Conservation (phyloP, 768 basidiomycete species). For the Grammothele lineata region DNA sequence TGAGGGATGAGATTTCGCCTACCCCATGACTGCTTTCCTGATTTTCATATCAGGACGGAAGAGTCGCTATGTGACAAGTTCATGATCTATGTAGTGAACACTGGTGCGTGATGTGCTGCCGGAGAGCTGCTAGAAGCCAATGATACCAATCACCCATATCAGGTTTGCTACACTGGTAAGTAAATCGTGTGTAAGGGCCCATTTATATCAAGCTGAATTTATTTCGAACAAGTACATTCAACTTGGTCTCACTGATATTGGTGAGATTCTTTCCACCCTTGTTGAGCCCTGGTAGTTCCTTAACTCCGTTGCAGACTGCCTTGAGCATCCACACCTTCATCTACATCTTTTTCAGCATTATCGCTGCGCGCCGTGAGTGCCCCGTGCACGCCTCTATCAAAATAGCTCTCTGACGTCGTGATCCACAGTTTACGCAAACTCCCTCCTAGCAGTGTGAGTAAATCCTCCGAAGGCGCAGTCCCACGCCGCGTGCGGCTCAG, state of each 20-base stretch:
- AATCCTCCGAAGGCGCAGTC: background rate
- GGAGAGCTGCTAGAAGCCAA: too few relatives aligned
- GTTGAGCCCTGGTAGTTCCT: too few relatives aligned
- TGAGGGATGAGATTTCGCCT: too few relatives aligned
- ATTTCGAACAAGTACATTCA: background rate
- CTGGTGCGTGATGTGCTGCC: background rate
- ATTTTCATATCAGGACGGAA: background rate
- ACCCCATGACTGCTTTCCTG: too few relatives aligned
- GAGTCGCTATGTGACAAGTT: background rate
- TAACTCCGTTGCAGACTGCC: background rate
- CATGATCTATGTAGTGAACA: background rate
- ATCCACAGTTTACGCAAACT: background rate
- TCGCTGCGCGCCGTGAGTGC: background rate
- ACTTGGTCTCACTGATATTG: background rate
- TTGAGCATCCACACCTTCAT: background rate
- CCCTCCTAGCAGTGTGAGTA: background rate
- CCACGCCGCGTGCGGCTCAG: too few relatives aligned
- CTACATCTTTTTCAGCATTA: background rate
- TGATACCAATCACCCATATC: background rate
- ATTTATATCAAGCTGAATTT: too few relatives aligned
- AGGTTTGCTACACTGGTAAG: conserved; percentile 1
- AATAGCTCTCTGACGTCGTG: background rate
- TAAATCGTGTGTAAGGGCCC: too few relatives aligned
- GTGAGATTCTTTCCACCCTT: background rate
- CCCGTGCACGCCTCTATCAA: background rate